A percentile compares a stretch with the other conserved stretches of the same genome.
phyloP scores from a whole-genome alignment of 192 early-diverging fungal genomes.

The Radiomyces spectabilis region DNA sequence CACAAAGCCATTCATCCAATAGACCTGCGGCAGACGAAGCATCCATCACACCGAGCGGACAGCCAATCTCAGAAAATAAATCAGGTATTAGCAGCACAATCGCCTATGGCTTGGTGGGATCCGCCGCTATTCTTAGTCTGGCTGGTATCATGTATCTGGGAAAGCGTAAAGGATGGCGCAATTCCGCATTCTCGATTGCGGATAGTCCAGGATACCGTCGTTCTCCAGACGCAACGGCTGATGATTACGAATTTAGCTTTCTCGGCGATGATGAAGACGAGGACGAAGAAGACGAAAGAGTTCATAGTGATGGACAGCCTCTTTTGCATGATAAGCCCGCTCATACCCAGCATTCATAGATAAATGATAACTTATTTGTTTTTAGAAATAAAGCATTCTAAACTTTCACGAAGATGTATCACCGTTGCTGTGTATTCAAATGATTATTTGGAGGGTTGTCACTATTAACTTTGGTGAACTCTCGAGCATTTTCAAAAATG shows the following conservation, averaged over 20 bases:
- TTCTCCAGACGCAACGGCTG: background rate
- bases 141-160: conserved; percentile 7
- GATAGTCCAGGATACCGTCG: too few relatives aligned
- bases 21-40: background rate
- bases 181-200: background rate
- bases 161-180: conserved; percentile 7
- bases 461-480: too few relatives aligned
- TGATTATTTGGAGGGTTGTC: too few relatives aligned
- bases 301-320: background rate
- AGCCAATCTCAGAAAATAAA: background rate
- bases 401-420: too few relatives aligned
- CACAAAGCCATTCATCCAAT: background rate
- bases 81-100: background rate
- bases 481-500: too few relatives aligned
- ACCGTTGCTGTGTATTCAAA: too few relatives aligned
- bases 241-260: conserved; percentile 13
- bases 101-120: conserved; percentile 12
- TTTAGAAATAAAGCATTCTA: too few relatives aligned
- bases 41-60: background rate
- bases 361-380: too few relatives aligned
- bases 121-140: conserved; percentile 5
- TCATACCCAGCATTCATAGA: too few relatives aligned
- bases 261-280: conserved; percentile 11
- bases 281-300: conserved; percentile 11
- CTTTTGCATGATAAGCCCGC: too few relatives aligned